Evolutionary conservation across 768 basidiomycete genomes (phyloP).

Genomic region (Coprinellus aureogranulatus): DNA sequence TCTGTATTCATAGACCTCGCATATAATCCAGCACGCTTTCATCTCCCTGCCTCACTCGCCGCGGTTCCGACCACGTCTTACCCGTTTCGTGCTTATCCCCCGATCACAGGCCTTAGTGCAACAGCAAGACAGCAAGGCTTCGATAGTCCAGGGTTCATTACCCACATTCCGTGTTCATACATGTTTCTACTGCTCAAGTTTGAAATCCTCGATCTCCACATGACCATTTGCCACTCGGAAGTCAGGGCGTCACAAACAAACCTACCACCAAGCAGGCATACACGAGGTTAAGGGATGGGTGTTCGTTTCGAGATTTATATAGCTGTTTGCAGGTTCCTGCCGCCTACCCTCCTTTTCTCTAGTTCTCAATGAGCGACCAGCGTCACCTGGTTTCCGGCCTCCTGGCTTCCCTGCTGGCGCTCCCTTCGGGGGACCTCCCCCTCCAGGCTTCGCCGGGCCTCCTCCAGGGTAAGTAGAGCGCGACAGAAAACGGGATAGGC

Average conservation of each 20-base stretch:
- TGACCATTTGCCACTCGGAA: not conserved
- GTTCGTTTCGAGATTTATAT: not conserved
- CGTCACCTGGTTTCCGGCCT: slow-evolving; percentile 74
- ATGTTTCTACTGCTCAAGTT: not conserved
- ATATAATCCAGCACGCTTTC: slow-evolving; percentile 5
- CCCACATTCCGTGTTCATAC: not conserved
- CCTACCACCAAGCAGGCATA: not conserved
- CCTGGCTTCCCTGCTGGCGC: slow-evolving; percentile 81
- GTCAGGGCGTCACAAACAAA: not conserved
- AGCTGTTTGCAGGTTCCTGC: not conserved
- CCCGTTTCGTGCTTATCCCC: not conserved
- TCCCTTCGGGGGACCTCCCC: slow-evolving; percentile 65
- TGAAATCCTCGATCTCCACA: not conserved
- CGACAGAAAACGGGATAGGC: not conserved
- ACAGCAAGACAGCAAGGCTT: not conserved
- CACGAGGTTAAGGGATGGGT: not conserved
- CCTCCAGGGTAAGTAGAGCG: slow-evolving; percentile 74
- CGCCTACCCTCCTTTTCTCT: not conserved
- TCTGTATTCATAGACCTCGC: slow-evolving; percentile 15
- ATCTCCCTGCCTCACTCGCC: not conserved
- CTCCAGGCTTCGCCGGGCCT: slow-evolving; percentile 77
- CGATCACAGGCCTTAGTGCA: not conserved
- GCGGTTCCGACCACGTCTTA: not conserved
- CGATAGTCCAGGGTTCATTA: not conserved
- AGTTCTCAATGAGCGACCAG: not conserved